Conservation (phyloP, 176 grass and related monocot species). For the Musa beccarii region DNA sequence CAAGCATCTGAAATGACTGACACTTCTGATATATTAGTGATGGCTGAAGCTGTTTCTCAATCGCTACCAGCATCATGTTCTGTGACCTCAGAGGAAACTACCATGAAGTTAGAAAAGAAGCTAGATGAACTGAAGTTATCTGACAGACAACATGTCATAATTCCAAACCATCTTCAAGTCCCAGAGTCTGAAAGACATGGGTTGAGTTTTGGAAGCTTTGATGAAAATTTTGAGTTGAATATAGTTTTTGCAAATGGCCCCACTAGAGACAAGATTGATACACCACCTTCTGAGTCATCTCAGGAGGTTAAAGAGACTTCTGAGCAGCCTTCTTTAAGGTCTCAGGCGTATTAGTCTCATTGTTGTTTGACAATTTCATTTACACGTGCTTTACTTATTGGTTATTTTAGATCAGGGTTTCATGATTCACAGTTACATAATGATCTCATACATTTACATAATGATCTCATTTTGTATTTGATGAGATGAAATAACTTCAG, state of each 20-base stretch:
- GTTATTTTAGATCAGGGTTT: neutral
- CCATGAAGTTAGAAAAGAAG: constrained; percentile 36
- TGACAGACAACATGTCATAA: constrained; percentile 73
- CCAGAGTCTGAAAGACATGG: constrained; percentile 68
- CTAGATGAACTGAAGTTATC: constrained; percentile 31
- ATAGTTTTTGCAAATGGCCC: constrained; percentile 27
- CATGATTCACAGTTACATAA: no score
- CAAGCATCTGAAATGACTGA: constrained; percentile 32
- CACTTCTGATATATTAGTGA: constrained; percentile 23
- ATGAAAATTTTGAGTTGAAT: constrained; percentile 38
- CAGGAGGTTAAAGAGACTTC: constrained; percentile 25
- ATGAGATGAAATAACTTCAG: neutral
- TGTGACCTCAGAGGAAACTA: constrained; percentile 19
- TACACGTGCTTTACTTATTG: neutral
- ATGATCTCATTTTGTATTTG: neutral
- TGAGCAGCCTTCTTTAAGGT: constrained; percentile 45
- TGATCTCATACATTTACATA: neutral
- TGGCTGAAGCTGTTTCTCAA: constrained; percentile 29
- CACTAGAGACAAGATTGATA: constrained; percentile 29
- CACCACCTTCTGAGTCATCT: constrained; percentile 24
- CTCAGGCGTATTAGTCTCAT: constrained; percentile 11
- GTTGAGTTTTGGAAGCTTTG: constrained; percentile 87
- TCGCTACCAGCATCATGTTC: constrained; percentile 30
- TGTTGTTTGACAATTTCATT: neutral
- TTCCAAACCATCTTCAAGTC: constrained; percentile 88